Conservation (phyloP, 2,329 filamentous ascomycete species). For the Harringtonia lauricola region DNA sequence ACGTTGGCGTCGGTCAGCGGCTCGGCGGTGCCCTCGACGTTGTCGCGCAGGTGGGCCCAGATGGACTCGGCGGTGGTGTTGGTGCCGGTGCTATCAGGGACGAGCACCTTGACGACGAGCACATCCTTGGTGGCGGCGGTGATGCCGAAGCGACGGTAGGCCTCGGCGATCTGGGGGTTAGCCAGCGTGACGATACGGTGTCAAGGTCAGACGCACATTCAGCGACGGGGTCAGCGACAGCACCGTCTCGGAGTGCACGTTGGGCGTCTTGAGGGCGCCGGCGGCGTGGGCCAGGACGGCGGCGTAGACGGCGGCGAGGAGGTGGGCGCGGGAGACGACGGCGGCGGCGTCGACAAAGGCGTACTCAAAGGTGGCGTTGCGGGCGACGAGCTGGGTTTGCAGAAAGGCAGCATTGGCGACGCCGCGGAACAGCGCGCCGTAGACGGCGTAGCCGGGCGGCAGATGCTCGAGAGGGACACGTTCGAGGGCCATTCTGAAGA, state of each 20-base stretch:
- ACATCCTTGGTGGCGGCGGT: constrained; percentile 57
- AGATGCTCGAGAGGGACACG: constrained; percentile 66
- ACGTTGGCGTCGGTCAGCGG: constrained; percentile 56
- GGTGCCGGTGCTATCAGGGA: constrained; percentile 27
- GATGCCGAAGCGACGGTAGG: constrained; percentile 83
- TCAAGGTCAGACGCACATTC: constrained; percentile 43
- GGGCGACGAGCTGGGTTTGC: constrained; percentile 71
- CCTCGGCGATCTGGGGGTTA: constrained; percentile 72
- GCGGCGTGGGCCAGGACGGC: constrained; percentile 58
- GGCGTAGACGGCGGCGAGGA: constrained; percentile 65
- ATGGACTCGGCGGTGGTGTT: constrained; percentile 33
- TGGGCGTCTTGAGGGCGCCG: constrained; percentile 58
- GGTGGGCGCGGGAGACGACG: constrained; percentile 61
- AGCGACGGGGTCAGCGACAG: constrained; percentile 70
- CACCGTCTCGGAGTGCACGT: constrained; percentile 83
- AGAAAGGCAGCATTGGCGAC: constrained; percentile 70
- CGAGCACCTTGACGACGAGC: constrained; percentile 70
- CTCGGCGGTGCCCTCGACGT: constrained; percentile 50
- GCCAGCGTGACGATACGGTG: background rate
- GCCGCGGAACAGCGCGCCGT: constrained; percentile 64
- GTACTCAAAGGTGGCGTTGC: constrained; percentile 82
- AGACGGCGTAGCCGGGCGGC: constrained; percentile 53
- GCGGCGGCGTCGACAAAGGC: constrained; percentile 81
- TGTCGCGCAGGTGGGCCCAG: constrained; percentile 45
- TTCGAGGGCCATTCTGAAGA: constrained; percentile 35